Evolutionary conservation across 2,329 filamentous ascomycete species (phyloP).

Genomic region (Penicillium olsonii): DNA sequence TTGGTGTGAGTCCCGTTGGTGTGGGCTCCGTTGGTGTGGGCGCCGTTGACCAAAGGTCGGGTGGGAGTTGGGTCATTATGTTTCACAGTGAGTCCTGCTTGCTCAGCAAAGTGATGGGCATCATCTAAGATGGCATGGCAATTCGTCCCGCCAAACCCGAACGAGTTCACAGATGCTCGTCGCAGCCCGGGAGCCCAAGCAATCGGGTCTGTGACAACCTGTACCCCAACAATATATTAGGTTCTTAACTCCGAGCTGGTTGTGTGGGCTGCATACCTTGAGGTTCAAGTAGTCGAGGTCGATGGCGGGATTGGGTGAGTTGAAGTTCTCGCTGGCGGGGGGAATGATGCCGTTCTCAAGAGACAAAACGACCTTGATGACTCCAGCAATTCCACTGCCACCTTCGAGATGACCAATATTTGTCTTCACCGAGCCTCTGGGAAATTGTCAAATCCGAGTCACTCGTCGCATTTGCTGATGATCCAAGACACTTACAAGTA

Average conservation of each 20-base stretch:
- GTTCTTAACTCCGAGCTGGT: too few species aligned
- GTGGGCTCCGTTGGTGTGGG: too few species aligned
- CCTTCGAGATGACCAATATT: not conserved
- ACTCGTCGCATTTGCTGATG: too few species aligned
- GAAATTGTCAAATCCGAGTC: too few species aligned
- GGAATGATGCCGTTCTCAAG: not conserved
- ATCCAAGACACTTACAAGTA: constrained; percentile 6
- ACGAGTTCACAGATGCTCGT: constrained; percentile 22
- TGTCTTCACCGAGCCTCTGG: not conserved
- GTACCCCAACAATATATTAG: too few species aligned
- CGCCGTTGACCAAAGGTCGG: not conserved
- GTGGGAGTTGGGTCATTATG: not conserved
- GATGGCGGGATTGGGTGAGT: not conserved
- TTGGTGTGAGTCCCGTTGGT: too few species aligned
- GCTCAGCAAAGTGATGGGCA: not conserved
- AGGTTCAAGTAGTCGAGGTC: not conserved
- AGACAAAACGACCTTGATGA: not conserved
- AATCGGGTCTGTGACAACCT: not conserved
- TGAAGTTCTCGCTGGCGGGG: not conserved
- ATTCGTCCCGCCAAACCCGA: constrained; percentile 29
- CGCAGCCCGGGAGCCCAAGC: constrained; percentile 1
- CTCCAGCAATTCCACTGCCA: not conserved
- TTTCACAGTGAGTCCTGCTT: not conserved
- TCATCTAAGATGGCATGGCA: constrained; percentile 22
- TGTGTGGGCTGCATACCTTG: too few species aligned